Conservation (phyloP, 2,329 filamentous ascomycete genomes). For the Xylaria sp. region DNA sequence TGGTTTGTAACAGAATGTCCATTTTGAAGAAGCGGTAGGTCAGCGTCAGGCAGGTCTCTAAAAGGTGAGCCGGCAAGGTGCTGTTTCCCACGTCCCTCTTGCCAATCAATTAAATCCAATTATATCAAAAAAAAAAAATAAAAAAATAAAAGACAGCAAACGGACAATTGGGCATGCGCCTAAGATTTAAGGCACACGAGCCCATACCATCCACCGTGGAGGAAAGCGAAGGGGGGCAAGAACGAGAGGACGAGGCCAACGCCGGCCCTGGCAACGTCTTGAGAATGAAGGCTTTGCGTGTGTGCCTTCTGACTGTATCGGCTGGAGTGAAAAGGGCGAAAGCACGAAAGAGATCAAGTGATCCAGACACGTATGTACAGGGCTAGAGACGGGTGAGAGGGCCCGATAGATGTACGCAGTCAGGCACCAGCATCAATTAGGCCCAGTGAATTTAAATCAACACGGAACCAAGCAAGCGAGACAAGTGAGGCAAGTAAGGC, state of each 20-base stretch:
- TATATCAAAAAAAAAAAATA: conserved; percentile 27
- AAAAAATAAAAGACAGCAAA: conserved; percentile 46
- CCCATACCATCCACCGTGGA: conserved; percentile 28
- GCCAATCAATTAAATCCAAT: conserved; percentile 39
- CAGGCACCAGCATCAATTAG: conserved; percentile 19
- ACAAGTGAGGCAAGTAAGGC: conserved; percentile 29
- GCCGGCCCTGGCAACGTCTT: not conserved
- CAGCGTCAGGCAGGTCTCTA: conserved; percentile 19
- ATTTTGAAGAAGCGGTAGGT: conserved; percentile 42
- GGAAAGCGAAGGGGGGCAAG: conserved; percentile 24
- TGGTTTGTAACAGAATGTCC: conserved; percentile 41
- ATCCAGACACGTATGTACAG: not conserved
- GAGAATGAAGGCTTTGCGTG: not conserved
- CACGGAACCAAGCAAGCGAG: conserved; percentile 18
- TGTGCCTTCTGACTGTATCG: not conserved
- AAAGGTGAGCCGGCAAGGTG: conserved; percentile 23
- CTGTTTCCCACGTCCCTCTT: conserved; percentile 21
- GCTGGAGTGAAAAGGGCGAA: not conserved
- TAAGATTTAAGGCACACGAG: conserved; percentile 45
- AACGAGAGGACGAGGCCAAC: conserved; percentile 10
- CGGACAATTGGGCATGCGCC: conserved; percentile 43
- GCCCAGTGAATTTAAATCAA: conserved; percentile 8
- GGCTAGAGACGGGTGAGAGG: not conserved
- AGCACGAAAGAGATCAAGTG: not conserved
- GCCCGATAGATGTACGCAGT: conserved; percentile 26